phyloP scores from a whole-genome alignment of 2,329 filamentous ascomycete genomes.

The Botrytis sinoallii region DNA sequence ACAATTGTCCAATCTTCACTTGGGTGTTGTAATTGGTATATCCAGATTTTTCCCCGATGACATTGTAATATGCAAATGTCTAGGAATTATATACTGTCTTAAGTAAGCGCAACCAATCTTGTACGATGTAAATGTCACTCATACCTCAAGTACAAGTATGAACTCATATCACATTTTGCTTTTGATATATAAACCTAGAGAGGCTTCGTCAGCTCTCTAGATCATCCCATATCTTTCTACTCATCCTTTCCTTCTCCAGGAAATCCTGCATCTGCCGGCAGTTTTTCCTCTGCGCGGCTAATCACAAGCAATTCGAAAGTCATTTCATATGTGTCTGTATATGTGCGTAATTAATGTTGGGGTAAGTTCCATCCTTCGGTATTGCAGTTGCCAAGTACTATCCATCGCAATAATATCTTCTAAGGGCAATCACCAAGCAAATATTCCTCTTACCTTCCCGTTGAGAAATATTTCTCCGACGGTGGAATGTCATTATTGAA shows the following conservation, averaged over 20 bases:
- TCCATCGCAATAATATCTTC: neutral
- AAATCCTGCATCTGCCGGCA: neutral
- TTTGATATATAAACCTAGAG: neutral
- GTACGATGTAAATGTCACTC: neutral
- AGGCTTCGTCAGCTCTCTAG: neutral
- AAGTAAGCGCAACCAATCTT: neutral
- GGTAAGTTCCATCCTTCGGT: neutral
- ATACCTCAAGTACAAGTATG: neutral
- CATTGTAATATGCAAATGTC: neutral
- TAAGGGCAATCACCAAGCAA: neutral
- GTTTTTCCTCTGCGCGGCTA: neutral
- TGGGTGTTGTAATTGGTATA: neutral
- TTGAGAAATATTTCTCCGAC: neutral
- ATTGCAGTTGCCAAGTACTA: neutral
- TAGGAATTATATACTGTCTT: neutral
- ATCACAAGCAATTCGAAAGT: neutral
- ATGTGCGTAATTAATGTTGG: neutral
- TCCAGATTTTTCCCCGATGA: neutral
- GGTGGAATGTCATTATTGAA: neutral
- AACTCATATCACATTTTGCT: neutral
- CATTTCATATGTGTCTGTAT: neutral
- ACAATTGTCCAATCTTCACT: neutral
- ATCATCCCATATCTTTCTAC: neutral
- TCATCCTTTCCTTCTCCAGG: neutral
- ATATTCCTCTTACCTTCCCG: neutral